These are phyloP conservation scores for Taiozyma onychis DNA, from an alignment of 1,139 yeast genomes.

Conservation along the genomic window DNA sequence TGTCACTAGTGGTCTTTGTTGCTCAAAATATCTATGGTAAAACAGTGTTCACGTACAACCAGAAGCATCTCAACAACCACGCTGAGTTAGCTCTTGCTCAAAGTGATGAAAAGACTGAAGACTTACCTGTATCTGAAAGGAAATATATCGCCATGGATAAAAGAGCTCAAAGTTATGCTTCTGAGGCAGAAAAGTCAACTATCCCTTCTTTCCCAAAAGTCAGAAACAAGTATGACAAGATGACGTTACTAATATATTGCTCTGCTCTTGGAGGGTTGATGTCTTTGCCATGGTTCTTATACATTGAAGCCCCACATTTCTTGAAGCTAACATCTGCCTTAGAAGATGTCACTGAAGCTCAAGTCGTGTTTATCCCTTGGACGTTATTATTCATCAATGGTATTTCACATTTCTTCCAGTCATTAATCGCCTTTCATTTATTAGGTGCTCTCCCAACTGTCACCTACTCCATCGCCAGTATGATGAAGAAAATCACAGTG, in stretches of 20 bases:
- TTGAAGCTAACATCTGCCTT: constrained; percentile 7
- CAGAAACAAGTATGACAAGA: constrained; percentile 55
- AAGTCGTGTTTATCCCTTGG: constrained; percentile 30
- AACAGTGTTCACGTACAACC: constrained; percentile 60
- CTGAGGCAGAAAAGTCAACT: constrained; percentile 11
- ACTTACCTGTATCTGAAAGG: constrained; percentile 8
- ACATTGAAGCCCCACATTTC: constrained; percentile 49
- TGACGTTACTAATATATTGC: constrained; percentile 82
- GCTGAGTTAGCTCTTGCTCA: constrained; percentile 22
- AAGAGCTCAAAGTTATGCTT: constrained; percentile 11
- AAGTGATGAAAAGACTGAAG: constrained; percentile 1
- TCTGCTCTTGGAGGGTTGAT: constrained; percentile 73
- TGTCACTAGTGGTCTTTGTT: constrained; percentile 83
- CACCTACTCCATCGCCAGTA: constrained; percentile 87
- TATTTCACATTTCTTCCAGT: constrained; percentile 78
- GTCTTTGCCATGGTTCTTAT: constrained; percentile 75
- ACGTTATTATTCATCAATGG: constrained; percentile 48
- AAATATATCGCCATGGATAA: constrained; percentile 14
- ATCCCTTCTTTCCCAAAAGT: constrained; percentile 13
- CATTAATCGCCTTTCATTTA: constrained; percentile 83
- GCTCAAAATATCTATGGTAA: constrained; percentile 92
- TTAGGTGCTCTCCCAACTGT: constrained; percentile 88
- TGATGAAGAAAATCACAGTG: constrained; percentile 83
- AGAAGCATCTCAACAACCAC: constrained; percentile 20
- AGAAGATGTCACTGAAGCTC: constrained; percentile 13